Conservation (phyloP, 306 rosid genomes). For the Delonix regia region DNA sequence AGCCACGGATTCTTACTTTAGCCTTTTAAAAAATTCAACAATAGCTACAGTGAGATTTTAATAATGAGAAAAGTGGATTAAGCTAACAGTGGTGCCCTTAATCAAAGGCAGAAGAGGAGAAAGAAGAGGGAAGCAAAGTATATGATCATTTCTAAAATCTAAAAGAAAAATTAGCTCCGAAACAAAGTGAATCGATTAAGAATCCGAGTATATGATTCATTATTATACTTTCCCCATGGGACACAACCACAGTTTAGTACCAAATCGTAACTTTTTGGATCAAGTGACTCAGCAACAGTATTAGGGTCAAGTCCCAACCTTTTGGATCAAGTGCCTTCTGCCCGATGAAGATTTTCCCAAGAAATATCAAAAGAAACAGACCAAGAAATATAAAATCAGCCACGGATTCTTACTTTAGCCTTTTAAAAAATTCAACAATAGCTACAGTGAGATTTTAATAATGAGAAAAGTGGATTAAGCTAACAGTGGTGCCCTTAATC, state of each 20-base stretch:
- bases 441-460: neutral
- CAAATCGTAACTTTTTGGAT: neutral
- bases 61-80: neutral
- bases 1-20: neutral
- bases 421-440: neutral
- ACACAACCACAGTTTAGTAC: neutral
- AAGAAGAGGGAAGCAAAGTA: neutral
- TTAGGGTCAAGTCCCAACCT: neutral
- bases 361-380: too few relatives aligned
- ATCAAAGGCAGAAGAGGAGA: neutral
- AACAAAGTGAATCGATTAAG: neutral
- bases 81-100: neutral
- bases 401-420: neutral
- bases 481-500: neutral
- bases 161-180: neutral
- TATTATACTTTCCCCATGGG: neutral
- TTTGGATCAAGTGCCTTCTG: neutral
- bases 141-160: neutral
- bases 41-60: conserved; percentile 2
- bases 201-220: neutral
- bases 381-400: neutral
- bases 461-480: neutral
- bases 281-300: neutral
- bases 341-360: neutral
- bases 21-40: neutral